phyloP scores from a whole-genome alignment of 768 basidiomycete species.

The Zangia roseola region DNA sequence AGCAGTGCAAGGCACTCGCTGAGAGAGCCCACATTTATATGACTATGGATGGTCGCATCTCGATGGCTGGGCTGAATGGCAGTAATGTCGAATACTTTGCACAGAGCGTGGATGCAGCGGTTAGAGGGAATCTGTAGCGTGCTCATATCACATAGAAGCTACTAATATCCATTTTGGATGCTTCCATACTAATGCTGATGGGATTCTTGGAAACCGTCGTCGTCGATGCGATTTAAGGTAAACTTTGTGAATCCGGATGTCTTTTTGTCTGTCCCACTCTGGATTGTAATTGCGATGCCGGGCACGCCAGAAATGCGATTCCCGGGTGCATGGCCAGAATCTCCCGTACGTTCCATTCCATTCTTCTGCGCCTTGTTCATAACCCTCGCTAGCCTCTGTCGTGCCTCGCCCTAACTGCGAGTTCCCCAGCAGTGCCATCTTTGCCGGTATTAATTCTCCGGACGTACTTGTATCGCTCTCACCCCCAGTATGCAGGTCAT shows the following conservation, averaged over 20 bases:
- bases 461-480: background rate
- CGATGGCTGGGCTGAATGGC: constrained; percentile 88
- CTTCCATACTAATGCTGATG: constrained; percentile 24
- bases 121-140: constrained; percentile 68
- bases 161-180: constrained; percentile 16
- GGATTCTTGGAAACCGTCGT: constrained; percentile 9
- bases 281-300: constrained; percentile 23
- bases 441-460: background rate
- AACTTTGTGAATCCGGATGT: constrained; percentile 9
- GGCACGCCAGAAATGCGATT: constrained; percentile 16
- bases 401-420: background rate
- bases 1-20: constrained; percentile 79
- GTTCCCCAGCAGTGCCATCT: background rate
- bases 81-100: constrained; percentile 90
- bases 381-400: background rate
- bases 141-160: constrained; percentile 26
- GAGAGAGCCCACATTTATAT: constrained; percentile 91
- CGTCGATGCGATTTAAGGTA: constrained; percentile 19
- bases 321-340: constrained; percentile 26
- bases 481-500: constrained; percentile 11
- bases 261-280: background rate
- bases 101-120: constrained; percentile 78
- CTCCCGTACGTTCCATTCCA: constrained; percentile 15
- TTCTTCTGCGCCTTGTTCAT: background rate
- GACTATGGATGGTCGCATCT: constrained; percentile 92